Base-by-base conservation (phyloP, 2,329 filamentous ascomycete genomes). In the Emergomyces pasteurianus region DNA sequence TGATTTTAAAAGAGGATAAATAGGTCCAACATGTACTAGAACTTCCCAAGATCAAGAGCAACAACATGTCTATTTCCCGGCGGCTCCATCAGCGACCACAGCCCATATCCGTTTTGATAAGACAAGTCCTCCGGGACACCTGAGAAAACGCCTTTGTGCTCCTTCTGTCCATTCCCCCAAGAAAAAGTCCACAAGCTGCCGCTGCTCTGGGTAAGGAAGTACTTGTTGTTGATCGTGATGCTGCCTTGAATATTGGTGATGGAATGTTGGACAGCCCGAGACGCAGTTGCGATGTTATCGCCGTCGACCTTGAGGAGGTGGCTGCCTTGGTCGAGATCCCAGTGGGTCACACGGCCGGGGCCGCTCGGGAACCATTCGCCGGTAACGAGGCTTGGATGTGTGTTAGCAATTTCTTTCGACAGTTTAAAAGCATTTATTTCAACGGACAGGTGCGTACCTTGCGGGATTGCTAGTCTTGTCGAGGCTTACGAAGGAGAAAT, bases 241-340 rank as follows among this genome's bases (percentile, higher is more conserved):
- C 65, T 70, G 23, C 73, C 73, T 56, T 75, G 73, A 61, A 73
- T 69, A 28, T 68, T 67, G 42, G 67, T 62, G 54, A 74, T 68
- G 49, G 67, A 61, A 42, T 72, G 66, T 59, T 69, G 73, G 59
- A 70, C 68, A 0, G 71, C 72, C 67, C 68, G 73, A 21, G 65
- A 66, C 4, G 58, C 58, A 8, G 63, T 65, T 12, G 63, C 65
- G 4, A 66, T 40, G 12, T 63, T 64, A 3, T 63, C 52, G 10
- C 61, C 53, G 26, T 66, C 60, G 18, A 65, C 67, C 8, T 62
- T 61, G 21, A 73, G 67, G 26, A 67, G 64, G n/a, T 69, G 65
- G 1, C 65, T 72, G 6, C 60, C 65, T 23, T 65, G 65, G 61
- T 74, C 69, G 5, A 75, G 66, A 10, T 69, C 64, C 26, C 46